A percentile compares a stretch with the other conserved stretches of the same genome.
phyloP scores from a whole-genome alignment of 768 basidiomycete genomes.

The Leccinum obscurum region DNA sequence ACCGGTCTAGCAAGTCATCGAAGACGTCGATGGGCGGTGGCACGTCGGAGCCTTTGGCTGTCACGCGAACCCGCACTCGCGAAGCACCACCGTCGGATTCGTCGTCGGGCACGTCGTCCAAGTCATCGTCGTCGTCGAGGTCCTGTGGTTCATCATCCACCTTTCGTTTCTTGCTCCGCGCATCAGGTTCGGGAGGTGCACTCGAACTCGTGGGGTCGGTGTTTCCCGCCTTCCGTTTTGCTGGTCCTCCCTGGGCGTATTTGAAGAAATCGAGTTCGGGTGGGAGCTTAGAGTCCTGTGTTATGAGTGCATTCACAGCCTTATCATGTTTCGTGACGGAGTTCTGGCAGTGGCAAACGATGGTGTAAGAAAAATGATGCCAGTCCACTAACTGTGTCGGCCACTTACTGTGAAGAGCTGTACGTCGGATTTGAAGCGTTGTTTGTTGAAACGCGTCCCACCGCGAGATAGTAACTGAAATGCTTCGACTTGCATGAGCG shows the following conservation, averaged over 20 bases:
- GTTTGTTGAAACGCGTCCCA: constrained; percentile 79
- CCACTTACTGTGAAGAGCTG: constrained; percentile 62
- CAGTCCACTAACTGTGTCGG: not conserved
- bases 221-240: constrained; percentile 50
- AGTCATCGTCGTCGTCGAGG: constrained; percentile 21
- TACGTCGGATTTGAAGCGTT: constrained; percentile 66
- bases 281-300: constrained; percentile 57
- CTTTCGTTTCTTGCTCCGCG: constrained; percentile 31
- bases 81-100: constrained; percentile 22
- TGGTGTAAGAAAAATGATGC: not conserved
- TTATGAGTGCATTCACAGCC: constrained; percentile 22
- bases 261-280: constrained; percentile 90
- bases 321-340: constrained; percentile 23
- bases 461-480: constrained; percentile 91
- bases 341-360: constrained; percentile 23
- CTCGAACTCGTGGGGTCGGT: constrained; percentile 15
- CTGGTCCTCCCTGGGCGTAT: constrained; percentile 59
- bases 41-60: constrained; percentile 69
- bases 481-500: constrained; percentile 71
- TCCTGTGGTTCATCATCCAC: constrained; percentile 27
- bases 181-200: constrained; percentile 8
- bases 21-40: constrained; percentile 63
- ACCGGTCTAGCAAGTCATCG: constrained; percentile 54
- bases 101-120: constrained; percentile 23
- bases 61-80: constrained; percentile 61